Evolutionary conservation across 116 monocot species (phyloP).

Genomic region (Papilionanthe hybrid): DNA sequence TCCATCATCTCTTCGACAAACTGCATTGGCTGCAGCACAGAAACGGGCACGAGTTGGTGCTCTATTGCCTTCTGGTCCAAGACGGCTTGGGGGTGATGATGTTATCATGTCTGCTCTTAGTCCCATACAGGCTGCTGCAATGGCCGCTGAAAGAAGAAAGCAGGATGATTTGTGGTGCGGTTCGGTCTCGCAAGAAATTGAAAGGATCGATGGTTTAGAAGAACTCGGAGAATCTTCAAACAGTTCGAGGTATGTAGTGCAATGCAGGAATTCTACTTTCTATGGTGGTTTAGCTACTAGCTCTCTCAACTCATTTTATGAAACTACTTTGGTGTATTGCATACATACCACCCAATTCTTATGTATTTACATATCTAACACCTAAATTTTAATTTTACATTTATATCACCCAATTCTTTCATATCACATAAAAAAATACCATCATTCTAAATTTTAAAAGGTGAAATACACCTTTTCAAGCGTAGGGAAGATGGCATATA

Average conservation of each 20-base stretch:
- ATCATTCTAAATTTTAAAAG: no score
- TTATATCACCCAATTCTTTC: no score
- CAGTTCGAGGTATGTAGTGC: slow-evolving; percentile 2
- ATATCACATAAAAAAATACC: no score
- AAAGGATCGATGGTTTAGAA: slow-evolving; percentile 13
- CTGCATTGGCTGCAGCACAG: slow-evolving; percentile 67
- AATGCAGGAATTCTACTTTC: background rate
- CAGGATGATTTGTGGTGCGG: slow-evolving; percentile 91
- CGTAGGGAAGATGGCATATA: no score
- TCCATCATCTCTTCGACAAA: slow-evolving; percentile 45
- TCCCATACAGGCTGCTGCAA: slow-evolving; percentile 89
- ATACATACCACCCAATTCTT: no score
- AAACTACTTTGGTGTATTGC: no score
- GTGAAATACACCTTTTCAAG: no score
- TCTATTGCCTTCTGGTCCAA: slow-evolving; percentile 73
- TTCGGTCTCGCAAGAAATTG: slow-evolving; percentile 24
- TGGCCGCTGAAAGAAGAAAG: slow-evolving; percentile 95
- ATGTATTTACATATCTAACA: no score
- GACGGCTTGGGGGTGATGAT: slow-evolving; percentile 66
- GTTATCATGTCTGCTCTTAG: slow-evolving; percentile 70
- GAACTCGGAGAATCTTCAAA: slow-evolving; percentile 23
- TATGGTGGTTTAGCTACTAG: background rate
- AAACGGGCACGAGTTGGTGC: slow-evolving; percentile 54
- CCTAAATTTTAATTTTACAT: no score
- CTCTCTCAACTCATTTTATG: background rate